Base-by-base conservation (phyloP, 169 alveolate genomes). In the Miamiensis avidus region DNA sequence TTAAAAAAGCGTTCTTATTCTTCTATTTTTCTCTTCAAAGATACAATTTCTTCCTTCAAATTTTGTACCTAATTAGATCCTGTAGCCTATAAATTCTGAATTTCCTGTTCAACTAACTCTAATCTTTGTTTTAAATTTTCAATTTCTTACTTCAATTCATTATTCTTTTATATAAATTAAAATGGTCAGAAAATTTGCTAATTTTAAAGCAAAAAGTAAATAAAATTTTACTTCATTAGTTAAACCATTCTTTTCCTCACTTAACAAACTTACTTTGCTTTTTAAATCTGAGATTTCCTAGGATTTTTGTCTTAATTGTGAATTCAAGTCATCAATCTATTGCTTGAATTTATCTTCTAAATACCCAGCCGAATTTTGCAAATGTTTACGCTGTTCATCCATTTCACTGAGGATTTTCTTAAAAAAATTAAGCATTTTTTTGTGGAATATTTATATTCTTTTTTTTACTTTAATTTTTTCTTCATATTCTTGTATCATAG, bases 351-450 rank as follows among this genome's bases (percentile, higher is more conserved):
- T 82, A 32, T 82, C 29, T 31, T 74, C 33, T 64, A 93, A 89
- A 69, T 91, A 81, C 0, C 92, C 87, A 77, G 91, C 92, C 74
- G 91, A 87, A 76, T 89, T 83, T 78, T 94, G 93, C 90, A 94
- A 86, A n/a, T 91, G 87, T 72, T 91, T 93, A 34, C 88, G 84
- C 75, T 90, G 89, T 76, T 88, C 86, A 33, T 89, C 86, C 30
- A 92, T 85, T 64, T 91, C 92, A 75, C 83, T 75, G 83, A 89
- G 91, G 83, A 88, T 31, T 78, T 85, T 74, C 69, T 49, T 11
- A 11, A 49, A 49, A 49, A 49, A 49, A 11, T 49, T 11, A 49
- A 49, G 20, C 20, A 49, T 49, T 49, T 49, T 11, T 49, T 11
- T 49, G 69, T 11, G 4, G 20, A 49, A 49, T 49, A 11, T 49